These are phyloP conservation scores for Auricularia sp. DNA, from an alignment of 768 basidiomycete genomes.

Conservation along the genomic window DNA sequence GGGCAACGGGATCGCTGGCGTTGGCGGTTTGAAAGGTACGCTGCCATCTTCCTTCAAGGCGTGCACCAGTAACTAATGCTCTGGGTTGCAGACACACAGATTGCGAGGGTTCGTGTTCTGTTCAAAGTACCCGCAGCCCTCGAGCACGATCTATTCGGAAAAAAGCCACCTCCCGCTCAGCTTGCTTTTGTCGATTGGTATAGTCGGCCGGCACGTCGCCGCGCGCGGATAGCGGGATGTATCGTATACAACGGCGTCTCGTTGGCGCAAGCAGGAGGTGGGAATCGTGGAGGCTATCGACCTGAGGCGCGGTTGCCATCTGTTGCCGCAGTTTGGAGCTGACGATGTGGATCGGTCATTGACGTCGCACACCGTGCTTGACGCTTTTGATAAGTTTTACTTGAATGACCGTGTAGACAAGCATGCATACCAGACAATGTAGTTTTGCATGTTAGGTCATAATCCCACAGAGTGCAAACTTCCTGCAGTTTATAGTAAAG, in stretches of 20 bases:
- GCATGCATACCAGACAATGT: not conserved
- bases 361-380: not conserved
- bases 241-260: not conserved
- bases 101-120: constrained; percentile 17
- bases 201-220: constrained; percentile 1
- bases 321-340: constrained; percentile 24
- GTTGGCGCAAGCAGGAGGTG: constrained; percentile 4
- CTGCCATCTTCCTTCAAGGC: not conserved
- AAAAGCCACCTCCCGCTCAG: constrained; percentile 7
- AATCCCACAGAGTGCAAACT: too few relatives aligned
- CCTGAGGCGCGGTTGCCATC: constrained; percentile 21
- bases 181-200: constrained; percentile 26
- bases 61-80: not conserved
- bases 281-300: constrained; percentile 18
- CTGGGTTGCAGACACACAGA: constrained; percentile 15
- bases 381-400: not conserved
- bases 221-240: not conserved
- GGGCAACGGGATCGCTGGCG: not conserved
- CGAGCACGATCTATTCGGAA: constrained; percentile 2
- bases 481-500: too few relatives aligned
- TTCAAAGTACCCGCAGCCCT: constrained; percentile 14
- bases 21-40: constrained; percentile 14
- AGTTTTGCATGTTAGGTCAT: not conserved
- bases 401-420: not conserved
- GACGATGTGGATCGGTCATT: not conserved